Evolutionary conservation across 2,329 filamentous ascomycete species (phyloP).

Genomic region (Alternaria panax): DNA sequence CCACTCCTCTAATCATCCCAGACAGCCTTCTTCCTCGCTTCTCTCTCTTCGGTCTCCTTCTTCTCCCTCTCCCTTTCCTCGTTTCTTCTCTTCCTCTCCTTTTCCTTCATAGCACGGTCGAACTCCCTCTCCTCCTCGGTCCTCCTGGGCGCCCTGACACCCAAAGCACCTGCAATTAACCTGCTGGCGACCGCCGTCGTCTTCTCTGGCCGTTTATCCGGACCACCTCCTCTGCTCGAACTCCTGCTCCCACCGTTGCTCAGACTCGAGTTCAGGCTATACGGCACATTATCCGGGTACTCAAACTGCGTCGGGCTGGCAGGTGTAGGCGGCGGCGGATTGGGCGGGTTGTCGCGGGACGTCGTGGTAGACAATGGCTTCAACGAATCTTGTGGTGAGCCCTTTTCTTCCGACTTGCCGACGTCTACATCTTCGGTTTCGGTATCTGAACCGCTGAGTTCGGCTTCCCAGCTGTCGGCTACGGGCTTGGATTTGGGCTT

Average conservation of each 20-base stretch:
- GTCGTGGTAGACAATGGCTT: conserved; percentile 28
- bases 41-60: conserved; percentile 68
- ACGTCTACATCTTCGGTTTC: conserved; percentile 33
- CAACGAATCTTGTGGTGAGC: conserved; percentile 18
- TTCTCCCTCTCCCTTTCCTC: conserved; percentile 73
- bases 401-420: background rate
- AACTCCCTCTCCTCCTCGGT: conserved; percentile 91
- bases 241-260: conserved; percentile 13
- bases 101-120: conserved; percentile 80
- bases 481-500: conserved; percentile 53
- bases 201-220: conserved; percentile 75
- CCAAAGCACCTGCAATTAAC: conserved; percentile 88
- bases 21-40: conserved; percentile 80
- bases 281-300: conserved; percentile 37
- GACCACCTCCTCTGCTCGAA: conserved; percentile 32
- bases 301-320: conserved; percentile 46
- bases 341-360: conserved; percentile 22
- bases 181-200: conserved; percentile 89
- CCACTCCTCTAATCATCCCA: conserved; percentile 71
- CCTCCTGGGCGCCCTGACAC: conserved; percentile 78
- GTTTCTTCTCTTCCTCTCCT: conserved; percentile 80
- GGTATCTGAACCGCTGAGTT: conserved; percentile 57
- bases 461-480: conserved; percentile 81
- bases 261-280: conserved; percentile 9
- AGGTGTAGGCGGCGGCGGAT: conserved; percentile 47